These are phyloP conservation scores for Scheffersomyces lignicola DNA, from an alignment of 1,139 yeast genomes.

Conservation along the genomic window DNA sequence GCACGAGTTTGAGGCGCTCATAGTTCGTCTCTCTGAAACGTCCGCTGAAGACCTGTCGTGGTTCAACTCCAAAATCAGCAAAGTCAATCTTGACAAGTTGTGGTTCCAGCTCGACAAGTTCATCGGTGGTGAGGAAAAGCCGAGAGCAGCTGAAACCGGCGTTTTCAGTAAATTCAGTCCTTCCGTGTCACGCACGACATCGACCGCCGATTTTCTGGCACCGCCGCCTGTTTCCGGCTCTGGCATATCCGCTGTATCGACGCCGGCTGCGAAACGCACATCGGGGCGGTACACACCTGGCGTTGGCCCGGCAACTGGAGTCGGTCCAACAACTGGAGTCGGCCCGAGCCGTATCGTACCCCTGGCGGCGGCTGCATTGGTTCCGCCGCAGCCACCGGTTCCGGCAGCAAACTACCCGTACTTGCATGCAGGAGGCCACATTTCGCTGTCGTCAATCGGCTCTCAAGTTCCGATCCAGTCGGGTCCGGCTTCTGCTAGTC, in stretches of 20 bases:
- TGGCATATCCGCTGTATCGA: not conserved
- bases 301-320: not conserved
- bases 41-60: slow-evolving; percentile 50
- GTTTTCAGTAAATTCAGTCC: slow-evolving; percentile 78
- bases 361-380: no score
- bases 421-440: slow-evolving; percentile 7
- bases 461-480: slow-evolving; percentile 6
- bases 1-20: slow-evolving; percentile 38
- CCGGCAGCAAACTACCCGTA: slow-evolving; percentile 9
- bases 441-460: slow-evolving; percentile 12
- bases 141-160: slow-evolving; percentile 45
- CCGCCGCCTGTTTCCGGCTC: no score
- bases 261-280: not conserved
- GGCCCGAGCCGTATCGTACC: no score
- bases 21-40: slow-evolving; percentile 47
- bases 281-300: slow-evolving; percentile 7
- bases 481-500: not conserved
- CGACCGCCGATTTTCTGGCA: slow-evolving; percentile 45
- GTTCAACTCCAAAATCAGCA: slow-evolving; percentile 63
- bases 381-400: slow-evolving; percentile 7
- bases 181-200: slow-evolving; percentile 54
- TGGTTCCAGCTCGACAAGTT: slow-evolving; percentile 91
- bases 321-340: not conserved
- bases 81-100: slow-evolving; percentile 79
- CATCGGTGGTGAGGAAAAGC: slow-evolving; percentile 74